Conservation (phyloP, 2,329 filamentous ascomycete genomes). For the Hymenoscyphus fructigenus region DNA sequence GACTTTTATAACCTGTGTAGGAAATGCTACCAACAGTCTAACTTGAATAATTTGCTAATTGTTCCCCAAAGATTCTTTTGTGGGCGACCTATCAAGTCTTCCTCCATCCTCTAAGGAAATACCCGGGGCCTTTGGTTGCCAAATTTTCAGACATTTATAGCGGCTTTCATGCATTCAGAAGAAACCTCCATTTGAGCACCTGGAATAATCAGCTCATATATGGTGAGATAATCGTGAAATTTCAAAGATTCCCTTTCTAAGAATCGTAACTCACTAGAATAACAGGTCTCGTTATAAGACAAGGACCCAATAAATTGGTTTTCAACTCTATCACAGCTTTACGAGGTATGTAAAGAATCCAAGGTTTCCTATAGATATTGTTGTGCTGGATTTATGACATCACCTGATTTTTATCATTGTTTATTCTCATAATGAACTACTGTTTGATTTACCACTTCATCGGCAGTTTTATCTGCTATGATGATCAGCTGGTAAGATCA, state of each 20-base stretch:
- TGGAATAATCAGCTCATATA: conserved; percentile 3
- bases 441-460: too few relatives aligned
- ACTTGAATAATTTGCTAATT: too few relatives aligned
- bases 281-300: conserved; percentile 7
- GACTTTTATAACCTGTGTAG: too few relatives aligned
- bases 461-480: too few relatives aligned
- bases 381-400: too few relatives aligned
- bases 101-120: not conserved
- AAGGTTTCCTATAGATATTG: not conserved
- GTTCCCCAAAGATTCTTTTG: not conserved
- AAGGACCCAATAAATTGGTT: conserved; percentile 13
- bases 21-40: too few relatives aligned
- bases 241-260: not conserved
- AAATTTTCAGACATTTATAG: conserved; percentile 11
- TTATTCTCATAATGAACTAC: too few relatives aligned
- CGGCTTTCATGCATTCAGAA: not conserved
- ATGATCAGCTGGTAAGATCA: too few relatives aligned
- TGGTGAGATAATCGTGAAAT: not conserved
- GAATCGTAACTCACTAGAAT: not conserved
- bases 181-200: not conserved
- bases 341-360: not conserved
- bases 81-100: too few relatives aligned
- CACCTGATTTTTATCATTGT: too few relatives aligned
- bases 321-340: conserved; percentile 1
- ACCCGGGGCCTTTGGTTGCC: not conserved